phyloP scores from a whole-genome alignment of 768 basidiomycete genomes.

The Neoboletus subvelutipes region DNA sequence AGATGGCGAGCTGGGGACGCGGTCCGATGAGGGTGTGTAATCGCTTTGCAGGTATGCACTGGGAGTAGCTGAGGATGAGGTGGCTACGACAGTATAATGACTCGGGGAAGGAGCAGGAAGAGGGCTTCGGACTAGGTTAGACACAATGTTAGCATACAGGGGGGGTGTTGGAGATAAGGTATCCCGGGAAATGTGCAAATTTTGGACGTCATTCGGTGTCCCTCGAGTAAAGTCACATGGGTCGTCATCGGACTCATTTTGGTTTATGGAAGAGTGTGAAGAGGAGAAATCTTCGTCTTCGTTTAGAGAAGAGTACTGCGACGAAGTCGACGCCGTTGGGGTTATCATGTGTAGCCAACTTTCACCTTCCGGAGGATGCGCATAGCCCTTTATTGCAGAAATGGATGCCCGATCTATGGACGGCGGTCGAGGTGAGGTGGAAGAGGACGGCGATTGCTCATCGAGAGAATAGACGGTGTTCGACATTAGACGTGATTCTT shows the following conservation, averaged over 20 bases:
- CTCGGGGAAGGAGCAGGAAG: slow-evolving; percentile 8
- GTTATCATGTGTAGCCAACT: slow-evolving; percentile 34
- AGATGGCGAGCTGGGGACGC: slow-evolving; percentile 10
- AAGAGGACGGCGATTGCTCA: slow-evolving; percentile 4
- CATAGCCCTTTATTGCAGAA: slow-evolving; percentile 13
- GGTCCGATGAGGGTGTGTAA: slow-evolving; percentile 10
- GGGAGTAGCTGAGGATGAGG: slow-evolving; percentile 6
- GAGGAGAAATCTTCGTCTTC: slow-evolving; percentile 37
- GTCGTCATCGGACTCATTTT: slow-evolving; percentile 13
- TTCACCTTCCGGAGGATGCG: slow-evolving; percentile 26
- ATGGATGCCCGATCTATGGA: slow-evolving; percentile 18
- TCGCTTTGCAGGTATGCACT: slow-evolving; percentile 16
- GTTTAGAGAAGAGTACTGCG: slow-evolving; percentile 10
- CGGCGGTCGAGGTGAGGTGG: slow-evolving; percentile 4
- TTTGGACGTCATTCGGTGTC: slow-evolving; percentile 7
- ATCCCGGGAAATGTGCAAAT: slow-evolving; percentile 1
- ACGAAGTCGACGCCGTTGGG: slow-evolving; percentile 24
- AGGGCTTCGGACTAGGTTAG: slow-evolving; percentile 20
- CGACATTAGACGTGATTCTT: slow-evolving; percentile 44
- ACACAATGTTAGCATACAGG: slow-evolving; percentile 27
- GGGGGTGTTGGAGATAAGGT: slow-evolving; percentile 16
- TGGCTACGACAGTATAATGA: slow-evolving; percentile 6
- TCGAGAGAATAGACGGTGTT: slow-evolving; percentile 10
- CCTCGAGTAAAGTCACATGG: slow-evolving; percentile 2
- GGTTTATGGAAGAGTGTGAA: slow-evolving; percentile 20